A percentile compares a stretch with the other conserved stretches of the same genome.
phyloP scores from a whole-genome alignment of 2,329 filamentous ascomycete species.

The Alternaria longipes region DNA sequence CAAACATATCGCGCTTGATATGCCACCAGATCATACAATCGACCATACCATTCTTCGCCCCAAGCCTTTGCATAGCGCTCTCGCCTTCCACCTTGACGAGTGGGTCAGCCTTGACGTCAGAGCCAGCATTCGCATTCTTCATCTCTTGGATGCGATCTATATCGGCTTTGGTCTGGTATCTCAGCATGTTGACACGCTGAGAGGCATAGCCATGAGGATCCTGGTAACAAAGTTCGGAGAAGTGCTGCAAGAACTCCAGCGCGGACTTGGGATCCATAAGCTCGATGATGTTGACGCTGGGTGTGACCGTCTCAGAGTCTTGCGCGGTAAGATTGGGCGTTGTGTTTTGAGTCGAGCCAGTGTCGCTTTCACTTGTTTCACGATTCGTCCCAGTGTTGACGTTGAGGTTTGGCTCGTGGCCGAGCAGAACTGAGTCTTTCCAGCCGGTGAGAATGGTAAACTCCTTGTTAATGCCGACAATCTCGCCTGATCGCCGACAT shows the following conservation, averaged over 20 bases:
- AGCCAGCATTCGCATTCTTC: constrained; percentile 24
- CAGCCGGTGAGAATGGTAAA: constrained; percentile 96
- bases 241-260: constrained; percentile 95
- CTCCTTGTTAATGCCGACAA: constrained; percentile 95
- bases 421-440: constrained; percentile 88
- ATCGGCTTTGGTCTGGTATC: constrained; percentile 71
- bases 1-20: constrained; percentile 95
- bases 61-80: constrained; percentile 81
- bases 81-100: constrained; percentile 57
- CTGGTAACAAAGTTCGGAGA: constrained; percentile 89
- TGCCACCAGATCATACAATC: constrained; percentile 98
- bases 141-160: constrained; percentile 40
- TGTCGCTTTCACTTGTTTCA: constrained; percentile 49
- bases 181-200: constrained; percentile 84
- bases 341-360: constrained; percentile 48
- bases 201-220: constrained; percentile 87
- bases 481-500: constrained; percentile 88
- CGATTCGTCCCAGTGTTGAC: constrained; percentile 73
- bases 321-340: constrained; percentile 57
- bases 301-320: constrained; percentile 56
- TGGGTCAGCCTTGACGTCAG: constrained; percentile 37
- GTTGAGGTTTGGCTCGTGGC: constrained; percentile 87
- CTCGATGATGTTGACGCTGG: constrained; percentile 90
- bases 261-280: constrained; percentile 93
- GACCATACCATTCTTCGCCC: constrained; percentile 84